A percentile compares a stretch with the other conserved stretches of the same genome.
Conservation (phyloP, 768 basidiomycete species). For the Termitomyces sp. region DNA sequence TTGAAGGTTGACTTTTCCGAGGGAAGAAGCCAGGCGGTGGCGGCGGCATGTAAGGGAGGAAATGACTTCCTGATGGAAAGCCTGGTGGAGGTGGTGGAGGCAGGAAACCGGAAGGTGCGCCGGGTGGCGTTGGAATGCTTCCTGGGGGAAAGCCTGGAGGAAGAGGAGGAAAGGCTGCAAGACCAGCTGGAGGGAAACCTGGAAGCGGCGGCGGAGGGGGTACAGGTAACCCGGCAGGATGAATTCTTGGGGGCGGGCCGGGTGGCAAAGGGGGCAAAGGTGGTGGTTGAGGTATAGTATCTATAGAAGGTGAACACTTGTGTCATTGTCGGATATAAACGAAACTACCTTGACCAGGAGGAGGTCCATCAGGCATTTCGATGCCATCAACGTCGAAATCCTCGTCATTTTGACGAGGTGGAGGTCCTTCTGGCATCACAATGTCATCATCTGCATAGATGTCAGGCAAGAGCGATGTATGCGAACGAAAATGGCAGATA, state of each 20-base stretch:
- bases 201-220: conserved; percentile 16
- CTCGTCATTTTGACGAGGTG: conserved; percentile 45
- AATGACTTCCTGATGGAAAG: conserved; percentile 22
- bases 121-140: conserved; percentile 17
- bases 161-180: background rate
- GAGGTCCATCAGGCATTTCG: conserved; percentile 82
- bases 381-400: conserved; percentile 76
- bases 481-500: conserved; percentile 1
- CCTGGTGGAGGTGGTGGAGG: conserved; percentile 23
- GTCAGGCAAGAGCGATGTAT: background rate
- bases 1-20: conserved; percentile 42
- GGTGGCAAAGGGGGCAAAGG: conserved; percentile 8
- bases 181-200: background rate
- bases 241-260: conserved; percentile 19
- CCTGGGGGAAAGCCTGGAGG: conserved; percentile 19
- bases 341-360: conserved; percentile 32
- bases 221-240: conserved; percentile 8
- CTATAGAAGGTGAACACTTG: background rate
- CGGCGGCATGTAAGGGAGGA: conserved; percentile 26
- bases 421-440: conserved; percentile 57
- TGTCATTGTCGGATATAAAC: background rate
- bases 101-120: conserved; percentile 15
- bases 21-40: conserved; percentile 69
- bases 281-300: background rate
- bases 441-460: conserved; percentile 44